Conservation (phyloP, 2,329 filamentous ascomycete species). For the Talaromyces sp. region DNA sequence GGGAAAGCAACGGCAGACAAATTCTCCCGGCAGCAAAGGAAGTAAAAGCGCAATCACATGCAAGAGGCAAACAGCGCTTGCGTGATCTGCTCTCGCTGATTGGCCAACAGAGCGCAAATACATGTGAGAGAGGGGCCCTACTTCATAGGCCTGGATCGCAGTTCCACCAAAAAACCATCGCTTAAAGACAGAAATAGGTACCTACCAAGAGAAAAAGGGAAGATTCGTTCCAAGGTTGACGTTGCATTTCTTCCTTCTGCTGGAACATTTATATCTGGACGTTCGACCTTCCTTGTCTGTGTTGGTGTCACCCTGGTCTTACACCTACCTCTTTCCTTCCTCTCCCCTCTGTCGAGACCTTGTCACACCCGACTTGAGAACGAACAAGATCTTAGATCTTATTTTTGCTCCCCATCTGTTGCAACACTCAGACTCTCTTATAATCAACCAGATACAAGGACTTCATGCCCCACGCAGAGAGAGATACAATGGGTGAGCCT, state of each 20-base stretch:
- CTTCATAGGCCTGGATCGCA: constrained; percentile 6
- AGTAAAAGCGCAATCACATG: constrained; percentile 11
- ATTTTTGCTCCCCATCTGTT: too few relatives aligned
- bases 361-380: background rate
- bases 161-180: background rate
- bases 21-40: too few relatives aligned
- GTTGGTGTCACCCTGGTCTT: background rate
- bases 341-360: background rate
- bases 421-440: background rate
- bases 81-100: constrained; percentile 4
- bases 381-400: background rate
- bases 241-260: background rate
- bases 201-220: background rate
- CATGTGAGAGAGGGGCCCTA: constrained; percentile 9
- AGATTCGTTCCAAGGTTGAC: constrained; percentile 1
- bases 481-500: constrained; percentile 43
- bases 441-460: background rate
- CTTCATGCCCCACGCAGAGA: constrained; percentile 48
- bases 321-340: background rate
- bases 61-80: constrained; percentile 8
- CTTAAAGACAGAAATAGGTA: background rate
- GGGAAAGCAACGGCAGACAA: too few relatives aligned
- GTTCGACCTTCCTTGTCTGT: background rate
- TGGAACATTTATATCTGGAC: background rate
- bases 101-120: background rate